Base-by-base conservation (phyloP, 2,329 filamentous ascomycete genomes). In the Neofusicoccum sp. region DNA sequence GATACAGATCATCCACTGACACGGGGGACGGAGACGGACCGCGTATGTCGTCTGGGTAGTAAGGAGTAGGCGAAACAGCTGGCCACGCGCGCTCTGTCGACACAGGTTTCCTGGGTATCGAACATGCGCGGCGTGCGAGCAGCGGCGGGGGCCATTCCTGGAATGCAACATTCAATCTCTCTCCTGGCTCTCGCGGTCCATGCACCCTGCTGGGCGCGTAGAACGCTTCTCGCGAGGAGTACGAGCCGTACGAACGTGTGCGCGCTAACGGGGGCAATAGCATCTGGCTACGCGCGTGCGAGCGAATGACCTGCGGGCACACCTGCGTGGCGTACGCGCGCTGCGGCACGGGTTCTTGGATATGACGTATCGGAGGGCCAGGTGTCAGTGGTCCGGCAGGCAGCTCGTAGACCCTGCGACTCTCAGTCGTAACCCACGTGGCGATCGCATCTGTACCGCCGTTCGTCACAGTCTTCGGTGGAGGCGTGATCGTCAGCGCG, bases 341-440 rank as follows among this genome's bases (percentile, higher is more conserved):
- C 31, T 36, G 54, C 2, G 54, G 48, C 12, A 20, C 33, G n/a
- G 48, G 48, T 6, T 31, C 24, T 3, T 7, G 34, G 34, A 38
- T 14, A 38, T 7, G 34, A 38, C 33, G 16, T 14, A 26, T 36
- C 16, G 48, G 38, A 34, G 47, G 45, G 8, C 58, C 48, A 1
- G 43, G 54, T 12, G 54, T 45, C n/a, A 47, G 54, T 8, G 43
- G 54, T 12, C 31, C 47, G 12, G 47, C 58, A 6, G 58, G 47
- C 47, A 60, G 41, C 40, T 60, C 58, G 24, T 28, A 60, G 11
- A 54, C 47, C 16, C 31, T 28, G 31, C 58, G 47, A 14, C 31
- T 60, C 20, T 44, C 47, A 3, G 30, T 38, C 5, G 40, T 28
- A 2, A 54, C 48, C 58, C 58, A 60, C 4, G 47, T 54, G 2